phyloP scores from a whole-genome alignment of 768 basidiomycete species.

The Cyathus striatus region DNA sequence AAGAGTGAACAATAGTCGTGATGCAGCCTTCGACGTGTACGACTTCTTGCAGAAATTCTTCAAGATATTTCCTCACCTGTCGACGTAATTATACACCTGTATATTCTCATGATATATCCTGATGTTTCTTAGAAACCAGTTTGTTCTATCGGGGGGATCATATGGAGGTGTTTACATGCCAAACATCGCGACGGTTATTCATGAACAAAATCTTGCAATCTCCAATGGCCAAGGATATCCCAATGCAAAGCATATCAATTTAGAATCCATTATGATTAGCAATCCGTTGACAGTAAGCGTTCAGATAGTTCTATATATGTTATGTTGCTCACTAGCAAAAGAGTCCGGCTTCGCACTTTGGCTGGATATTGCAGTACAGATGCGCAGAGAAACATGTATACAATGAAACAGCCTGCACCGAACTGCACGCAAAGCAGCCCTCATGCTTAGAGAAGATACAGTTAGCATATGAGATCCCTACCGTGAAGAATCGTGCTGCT shows the following conservation, averaged over 20 bases:
- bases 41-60: constrained; percentile 28
- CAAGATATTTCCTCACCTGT: constrained; percentile 12
- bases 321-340: constrained; percentile 3
- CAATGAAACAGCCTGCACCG: constrained; percentile 21
- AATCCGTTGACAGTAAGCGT: constrained; percentile 17
- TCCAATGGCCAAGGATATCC: constrained; percentile 7
- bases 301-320: not conserved
- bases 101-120: not conserved
- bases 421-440: constrained; percentile 16
- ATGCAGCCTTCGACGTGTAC: constrained; percentile 22
- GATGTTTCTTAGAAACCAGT: constrained; percentile 11
- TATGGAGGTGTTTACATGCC: constrained; percentile 30
- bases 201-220: constrained; percentile 22
- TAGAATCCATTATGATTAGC: constrained; percentile 26
- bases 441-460: constrained; percentile 18
- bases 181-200: constrained; percentile 28
- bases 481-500: constrained; percentile 4
- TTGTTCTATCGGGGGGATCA: constrained; percentile 23
- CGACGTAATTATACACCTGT: not conserved
- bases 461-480: constrained; percentile 9
- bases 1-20: constrained; percentile 18
- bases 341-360: constrained; percentile 19
- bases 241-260: constrained; percentile 19
- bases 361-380: constrained; percentile 22
- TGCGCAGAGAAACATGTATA: constrained; percentile 21